Base-by-base conservation (phyloP, 179 eudicot species). In the Beta macrorhiza region DNA sequence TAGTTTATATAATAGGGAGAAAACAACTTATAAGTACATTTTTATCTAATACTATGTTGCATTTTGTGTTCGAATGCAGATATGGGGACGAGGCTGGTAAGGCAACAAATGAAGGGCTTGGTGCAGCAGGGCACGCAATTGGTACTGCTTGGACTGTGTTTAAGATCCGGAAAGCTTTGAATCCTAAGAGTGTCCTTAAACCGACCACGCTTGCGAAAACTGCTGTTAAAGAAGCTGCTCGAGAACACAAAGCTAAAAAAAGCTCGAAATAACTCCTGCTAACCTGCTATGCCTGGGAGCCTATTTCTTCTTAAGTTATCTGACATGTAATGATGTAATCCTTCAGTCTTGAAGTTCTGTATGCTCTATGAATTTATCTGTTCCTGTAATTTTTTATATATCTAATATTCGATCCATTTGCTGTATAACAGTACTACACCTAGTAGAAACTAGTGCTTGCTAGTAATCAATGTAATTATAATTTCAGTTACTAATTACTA, bases 71-170 rank as follows among this genome's bases (percentile, higher is more conserved):
- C 20, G 19, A 49, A 37, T 84, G 82, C 86, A 94, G 97, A 85
- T 94, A 92, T 64, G 98, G 98, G 9, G 95, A 95, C 82, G 95
- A 95, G n/a, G 97, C 97, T 70, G 98, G 89, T 19, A 87, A 92
- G 79, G 98, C 92, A 47, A 87, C 98, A 71, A 86, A 77, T 44
- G 97, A 92, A 80, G 95, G 98, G 76, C 89, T 95, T 9, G 92
- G 87, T 85, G 97, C 98, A 75, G 97, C 98, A 68, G 97, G 97
- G 62, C 95, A 93, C 78, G 98, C 98, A 20, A 76, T 88, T 42
- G 97, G 97, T 65, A 87, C 97, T 52, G 97, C 97, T 58, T 95
- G 97, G 98, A 83, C 97, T 25, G 97, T 95, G 57, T 90, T 93
- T 65, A 93, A 95, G 89, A 87, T 95, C 72, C 84, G 97, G 51